Evolutionary conservation across 2,329 filamentous ascomycete genomes (phyloP).

Genomic region (Cucurbitaria berberidis): DNA sequence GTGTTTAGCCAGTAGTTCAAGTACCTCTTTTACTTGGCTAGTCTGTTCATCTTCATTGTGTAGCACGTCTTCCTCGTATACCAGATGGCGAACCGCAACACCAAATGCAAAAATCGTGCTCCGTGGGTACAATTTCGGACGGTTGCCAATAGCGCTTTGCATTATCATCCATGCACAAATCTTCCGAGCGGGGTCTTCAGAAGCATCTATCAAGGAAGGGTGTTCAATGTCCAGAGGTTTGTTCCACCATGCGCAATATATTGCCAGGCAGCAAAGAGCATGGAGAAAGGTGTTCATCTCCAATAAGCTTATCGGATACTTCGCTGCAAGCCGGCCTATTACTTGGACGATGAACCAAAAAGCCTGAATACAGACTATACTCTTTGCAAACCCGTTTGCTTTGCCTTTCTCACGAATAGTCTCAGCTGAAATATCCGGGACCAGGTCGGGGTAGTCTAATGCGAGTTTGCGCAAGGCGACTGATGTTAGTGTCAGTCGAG

Average conservation of each 20-base stretch:
- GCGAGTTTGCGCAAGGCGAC: not conserved
- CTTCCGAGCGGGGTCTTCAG: not conserved
- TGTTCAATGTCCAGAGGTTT: slow-evolving; percentile 33
- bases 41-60: not conserved
- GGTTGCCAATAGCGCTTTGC: not conserved
- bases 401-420: slow-evolving; percentile 15
- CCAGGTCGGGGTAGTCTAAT: not conserved
- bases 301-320: slow-evolving; percentile 57
- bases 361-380: slow-evolving; percentile 30
- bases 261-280: slow-evolving; percentile 33
- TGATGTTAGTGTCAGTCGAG: slow-evolving; percentile 1
- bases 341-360: slow-evolving; percentile 37
- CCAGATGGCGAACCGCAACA: not conserved
- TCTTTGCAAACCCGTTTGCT: slow-evolving; percentile 20
- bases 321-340: slow-evolving; percentile 16
- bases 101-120: not conserved
- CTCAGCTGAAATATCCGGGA: slow-evolving; percentile 3
- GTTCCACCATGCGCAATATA: slow-evolving; percentile 41
- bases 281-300: slow-evolving; percentile 66
- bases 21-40: not conserved
- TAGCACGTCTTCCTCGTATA: not conserved
- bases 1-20: not conserved
- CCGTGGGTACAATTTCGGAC: not conserved
- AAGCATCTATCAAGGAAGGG: slow-evolving; percentile 1
- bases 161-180: slow-evolving; percentile 3